phyloP scores from a whole-genome alignment of 2,329 filamentous ascomycete genomes.

The Clarireedia paspali region DNA sequence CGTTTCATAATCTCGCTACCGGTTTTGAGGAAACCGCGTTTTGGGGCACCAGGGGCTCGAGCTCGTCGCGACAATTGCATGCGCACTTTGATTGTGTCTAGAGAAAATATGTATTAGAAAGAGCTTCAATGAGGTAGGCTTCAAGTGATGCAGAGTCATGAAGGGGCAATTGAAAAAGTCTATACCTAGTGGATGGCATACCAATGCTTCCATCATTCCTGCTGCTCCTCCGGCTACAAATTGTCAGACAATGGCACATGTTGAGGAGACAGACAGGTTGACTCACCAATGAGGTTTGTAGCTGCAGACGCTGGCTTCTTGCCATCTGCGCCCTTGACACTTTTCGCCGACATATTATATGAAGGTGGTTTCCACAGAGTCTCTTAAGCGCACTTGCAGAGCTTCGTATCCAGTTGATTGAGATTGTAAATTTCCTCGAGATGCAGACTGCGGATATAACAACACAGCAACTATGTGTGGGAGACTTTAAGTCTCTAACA shows the following conservation, averaged over 20 bases:
- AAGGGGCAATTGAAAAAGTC: neutral
- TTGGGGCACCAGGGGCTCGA: constrained; percentile 69
- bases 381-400: neutral
- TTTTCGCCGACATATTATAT: constrained; percentile 50
- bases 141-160: neutral
- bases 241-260: constrained; percentile 14
- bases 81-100: constrained; percentile 95
- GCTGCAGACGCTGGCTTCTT: constrained; percentile 79
- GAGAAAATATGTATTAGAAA: neutral
- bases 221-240: constrained; percentile 80
- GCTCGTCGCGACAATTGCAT: constrained; percentile 95
- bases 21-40: constrained; percentile 80
- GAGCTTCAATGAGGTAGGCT: too few species aligned
- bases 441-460: neutral
- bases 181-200: constrained; percentile 85
- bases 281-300: constrained; percentile 79
- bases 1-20: constrained; percentile 79
- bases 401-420: neutral
- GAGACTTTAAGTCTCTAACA: neutral
- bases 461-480: neutral
- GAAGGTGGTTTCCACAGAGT: too few species aligned
- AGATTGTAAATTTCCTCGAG: neutral
- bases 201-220: constrained; percentile 98
- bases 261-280: neutral
- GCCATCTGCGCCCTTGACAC: constrained; percentile 44